These are phyloP conservation scores for Eucalyptus caleyi DNA, from an alignment of 345 rosid species.

Conservation along the genomic window DNA sequence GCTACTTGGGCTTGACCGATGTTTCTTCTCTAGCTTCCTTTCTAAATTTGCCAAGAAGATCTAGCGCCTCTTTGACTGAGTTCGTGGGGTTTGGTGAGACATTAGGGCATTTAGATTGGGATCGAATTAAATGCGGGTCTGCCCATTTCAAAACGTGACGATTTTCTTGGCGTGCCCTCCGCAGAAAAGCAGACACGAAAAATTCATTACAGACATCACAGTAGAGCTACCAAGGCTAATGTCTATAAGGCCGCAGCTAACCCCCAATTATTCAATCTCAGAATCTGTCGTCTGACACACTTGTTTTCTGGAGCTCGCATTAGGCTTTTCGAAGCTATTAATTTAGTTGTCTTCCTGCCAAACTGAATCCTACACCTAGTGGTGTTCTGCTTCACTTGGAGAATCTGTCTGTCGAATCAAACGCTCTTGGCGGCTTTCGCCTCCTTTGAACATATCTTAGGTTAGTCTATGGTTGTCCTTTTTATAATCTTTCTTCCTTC, in stretches of 20 bases:
- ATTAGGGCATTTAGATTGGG: background rate
- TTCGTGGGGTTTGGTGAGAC: background rate
- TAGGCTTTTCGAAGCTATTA: background rate
- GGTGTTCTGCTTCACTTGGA: background rate
- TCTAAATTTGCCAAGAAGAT: background rate
- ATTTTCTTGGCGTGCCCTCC: background rate
- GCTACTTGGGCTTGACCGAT: rapidly evolving
- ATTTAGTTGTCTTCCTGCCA: background rate
- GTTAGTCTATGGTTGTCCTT: background rate
- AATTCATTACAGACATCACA: background rate
- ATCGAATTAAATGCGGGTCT: background rate
- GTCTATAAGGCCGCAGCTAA: background rate
- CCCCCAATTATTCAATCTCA: background rate
- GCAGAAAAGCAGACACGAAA: background rate
- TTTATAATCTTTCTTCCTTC: background rate
- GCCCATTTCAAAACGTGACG: background rate
- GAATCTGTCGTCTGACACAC: background rate
- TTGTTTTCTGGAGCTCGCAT: background rate
- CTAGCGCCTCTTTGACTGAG: background rate
- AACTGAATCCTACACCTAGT: background rate
- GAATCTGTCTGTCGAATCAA: background rate
- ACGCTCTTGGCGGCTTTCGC: background rate
- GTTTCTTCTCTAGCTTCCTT: background rate
- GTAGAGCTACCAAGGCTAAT: background rate
- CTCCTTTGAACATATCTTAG: background rate